Evolutionary conservation across 768 basidiomycete species (phyloP), one percentile per base, ranked within the genome.

Genomic region (Trametes maxima): DNA sequence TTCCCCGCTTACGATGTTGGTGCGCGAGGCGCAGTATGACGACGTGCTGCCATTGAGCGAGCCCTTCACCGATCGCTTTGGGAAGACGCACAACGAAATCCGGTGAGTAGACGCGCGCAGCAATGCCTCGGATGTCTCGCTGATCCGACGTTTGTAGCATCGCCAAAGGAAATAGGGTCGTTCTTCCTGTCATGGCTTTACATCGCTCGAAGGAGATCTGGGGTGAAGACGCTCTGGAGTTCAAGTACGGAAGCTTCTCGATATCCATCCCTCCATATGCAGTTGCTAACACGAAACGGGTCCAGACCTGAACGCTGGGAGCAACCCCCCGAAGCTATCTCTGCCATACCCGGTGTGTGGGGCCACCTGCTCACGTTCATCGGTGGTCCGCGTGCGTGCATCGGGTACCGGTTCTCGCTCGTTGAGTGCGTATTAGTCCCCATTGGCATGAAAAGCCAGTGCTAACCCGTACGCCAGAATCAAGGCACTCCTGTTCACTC

Each of bases 241-340:
- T 89, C 78, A 83, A 53, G 78, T 53, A 12, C 67, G 76, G 19
- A 17, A 5, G 8, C 13, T 11, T 8, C 19, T 21, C 8, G 2
- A 22, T 3, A 24, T 12, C 19, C 13, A 19, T 19, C 4, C 17
- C 7, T 21, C 1, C 16, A 45, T 17, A 2, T 17, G 16, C 13
- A 42, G 11, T 46, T n/a, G 19, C 22, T 24, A n/a, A 14, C 13
- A n/a, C 52, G 39, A 28, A 3, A 3, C 28, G 28, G 4, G 28
- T 33, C 4, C 62, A 89, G 85, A 63, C 88, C 88, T 0, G 87
- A 89, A 64, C 78, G 88, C 1, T 90, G 88, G 88, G 69, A 74
- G n/a, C 66, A 75, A 3, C 40, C 77, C 5, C 85, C 86, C 0
- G 78, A 80, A 22, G 74, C 74, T 1, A 79, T 76, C 1, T 68